phyloP scores from a whole-genome alignment of 441 rosid genomes.

The Biscutella auriculata region DNA sequence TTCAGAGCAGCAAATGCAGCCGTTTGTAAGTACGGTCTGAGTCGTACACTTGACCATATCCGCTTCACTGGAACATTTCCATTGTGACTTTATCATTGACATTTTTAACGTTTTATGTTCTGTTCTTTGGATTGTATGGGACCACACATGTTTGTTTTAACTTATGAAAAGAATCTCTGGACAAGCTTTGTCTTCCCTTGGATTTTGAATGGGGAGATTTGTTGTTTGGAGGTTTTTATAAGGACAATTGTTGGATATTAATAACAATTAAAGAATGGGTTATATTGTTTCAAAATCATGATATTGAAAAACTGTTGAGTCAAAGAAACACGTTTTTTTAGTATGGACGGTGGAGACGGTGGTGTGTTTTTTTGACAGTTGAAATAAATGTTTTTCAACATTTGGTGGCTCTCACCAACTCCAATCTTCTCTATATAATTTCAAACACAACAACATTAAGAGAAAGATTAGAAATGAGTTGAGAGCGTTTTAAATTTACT shows the following conservation, averaged over 20 bases:
- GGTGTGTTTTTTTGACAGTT: too few species aligned
- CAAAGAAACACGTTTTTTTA: too few species aligned
- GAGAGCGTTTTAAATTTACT: too few species aligned
- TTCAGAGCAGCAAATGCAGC: conserved; percentile 79
- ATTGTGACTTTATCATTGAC: conserved; percentile 22
- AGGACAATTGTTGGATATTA: conserved; percentile 6
- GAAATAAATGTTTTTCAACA: too few species aligned
- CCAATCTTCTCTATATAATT: too few species aligned
- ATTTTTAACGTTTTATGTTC: not conserved
- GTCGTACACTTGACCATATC: conserved; percentile 62
- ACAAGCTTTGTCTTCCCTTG: conserved; percentile 6
- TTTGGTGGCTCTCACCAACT: too few species aligned
- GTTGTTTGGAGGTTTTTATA: conserved; percentile 14
- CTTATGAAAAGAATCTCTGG: conserved; percentile 6
- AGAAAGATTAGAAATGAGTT: too few species aligned
- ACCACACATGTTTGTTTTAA: conserved; percentile 10
- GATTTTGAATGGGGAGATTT: conserved; percentile 6
- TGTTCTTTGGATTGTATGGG: conserved; percentile 4
- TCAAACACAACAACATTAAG: too few species aligned
- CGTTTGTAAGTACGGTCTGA: conserved; percentile 64
- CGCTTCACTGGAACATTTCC: conserved; percentile 57
- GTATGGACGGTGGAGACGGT: too few species aligned
- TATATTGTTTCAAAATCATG: too few species aligned
- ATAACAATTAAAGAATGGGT: not conserved
- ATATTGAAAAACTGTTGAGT: too few species aligned